A percentile compares a stretch with the other conserved stretches of the same genome.
Conservation (phyloP, 768 basidiomycete genomes). For the Tremella mesenterica region DNA sequence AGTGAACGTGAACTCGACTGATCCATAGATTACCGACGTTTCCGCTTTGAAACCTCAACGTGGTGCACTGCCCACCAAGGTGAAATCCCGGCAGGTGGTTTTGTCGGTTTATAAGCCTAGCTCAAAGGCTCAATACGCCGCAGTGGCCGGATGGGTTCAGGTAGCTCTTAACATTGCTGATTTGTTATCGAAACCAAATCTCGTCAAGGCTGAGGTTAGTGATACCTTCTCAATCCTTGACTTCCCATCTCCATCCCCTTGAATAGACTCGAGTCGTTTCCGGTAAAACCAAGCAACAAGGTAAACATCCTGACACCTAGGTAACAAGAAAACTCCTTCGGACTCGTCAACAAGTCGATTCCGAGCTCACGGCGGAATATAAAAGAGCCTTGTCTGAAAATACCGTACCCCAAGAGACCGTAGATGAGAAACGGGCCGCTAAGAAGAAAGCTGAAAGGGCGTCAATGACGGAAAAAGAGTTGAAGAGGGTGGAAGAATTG, state of each 20-base stretch:
- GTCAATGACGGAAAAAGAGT: constrained; percentile 37
- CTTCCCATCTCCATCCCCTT: too few relatives aligned
- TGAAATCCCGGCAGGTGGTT: constrained; percentile 65
- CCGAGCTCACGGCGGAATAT: constrained; percentile 47
- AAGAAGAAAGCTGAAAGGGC: constrained; percentile 39
- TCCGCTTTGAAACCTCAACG: constrained; percentile 59
- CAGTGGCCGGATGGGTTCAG: constrained; percentile 56
- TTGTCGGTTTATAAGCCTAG: constrained; percentile 57
- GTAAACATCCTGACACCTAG: too few relatives aligned
- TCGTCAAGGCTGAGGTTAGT: constrained; percentile 60
- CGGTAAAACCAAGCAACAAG: background rate
- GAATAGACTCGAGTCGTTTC: background rate
- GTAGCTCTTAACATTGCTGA: constrained; percentile 71
- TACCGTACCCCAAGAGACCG: constrained; percentile 29
- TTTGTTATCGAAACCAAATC: constrained; percentile 49
- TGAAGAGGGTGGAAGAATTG: constrained; percentile 35
- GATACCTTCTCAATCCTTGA: background rate
- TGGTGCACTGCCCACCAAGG: constrained; percentile 49
- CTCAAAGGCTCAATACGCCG: constrained; percentile 48
- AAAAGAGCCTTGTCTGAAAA: constrained; percentile 41
- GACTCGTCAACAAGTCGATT: constrained; percentile 62
- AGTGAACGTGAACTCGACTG: too few relatives aligned
- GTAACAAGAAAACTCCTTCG: constrained; percentile 68
- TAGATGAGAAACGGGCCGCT: constrained; percentile 37
- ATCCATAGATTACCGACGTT: constrained; percentile 64